Base-by-base conservation (phyloP, 75 land plant genomes). In the Selaginella moellendorffii region DNA sequence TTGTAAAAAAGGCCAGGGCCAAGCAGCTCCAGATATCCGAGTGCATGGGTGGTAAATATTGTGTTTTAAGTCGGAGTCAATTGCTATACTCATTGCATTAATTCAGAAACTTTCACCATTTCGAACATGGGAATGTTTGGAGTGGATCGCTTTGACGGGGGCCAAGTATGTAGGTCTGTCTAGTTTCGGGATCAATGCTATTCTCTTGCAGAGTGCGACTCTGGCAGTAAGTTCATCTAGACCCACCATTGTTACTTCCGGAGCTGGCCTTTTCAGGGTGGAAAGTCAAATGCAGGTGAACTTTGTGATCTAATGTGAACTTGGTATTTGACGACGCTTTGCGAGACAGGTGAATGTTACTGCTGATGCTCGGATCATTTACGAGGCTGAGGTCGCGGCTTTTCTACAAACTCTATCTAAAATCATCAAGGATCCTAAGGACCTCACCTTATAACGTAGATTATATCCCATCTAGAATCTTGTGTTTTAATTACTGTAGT, bases 241-340 rank as follows among this genome's bases (percentile, higher is more conserved):
- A 26, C 88, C 81, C 22, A 79, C 84, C 0, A 71, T 83, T 22
- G 80, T 83, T 46, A 87, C 77, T 52, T 81, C 77, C 28, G 74
- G 79, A 52, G 87, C 81, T 77, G 87, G 90, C 27, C 70, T 81
- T 8, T 78, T 86, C 65, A 87, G 90, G 36, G 60, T 81, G 74
- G 83, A 83, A 69, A 84, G 58, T 61, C 90, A 86, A 65, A 86
- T 86, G 90, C 90, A 86, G 90, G 90, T 86, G 62, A n/a, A n/a
- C n/a, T n/a, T n/a, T n/a, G n/a, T n/a, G n/a, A n/a, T n/a, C n/a
- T n/a, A n/a, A n/a, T n/a, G n/a, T n/a, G n/a, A n/a, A n/a, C n/a
- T n/a, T n/a, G n/a, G n/a, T n/a, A n/a, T n/a, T n/a, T n/a, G n/a
- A n/a, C n/a, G n/a, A n/a, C n/a, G n/a, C n/a, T n/a, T n/a, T n/a